phyloP scores from a whole-genome alignment of 23 red algal genomes.

The Gracilariopsis chorda region DNA sequence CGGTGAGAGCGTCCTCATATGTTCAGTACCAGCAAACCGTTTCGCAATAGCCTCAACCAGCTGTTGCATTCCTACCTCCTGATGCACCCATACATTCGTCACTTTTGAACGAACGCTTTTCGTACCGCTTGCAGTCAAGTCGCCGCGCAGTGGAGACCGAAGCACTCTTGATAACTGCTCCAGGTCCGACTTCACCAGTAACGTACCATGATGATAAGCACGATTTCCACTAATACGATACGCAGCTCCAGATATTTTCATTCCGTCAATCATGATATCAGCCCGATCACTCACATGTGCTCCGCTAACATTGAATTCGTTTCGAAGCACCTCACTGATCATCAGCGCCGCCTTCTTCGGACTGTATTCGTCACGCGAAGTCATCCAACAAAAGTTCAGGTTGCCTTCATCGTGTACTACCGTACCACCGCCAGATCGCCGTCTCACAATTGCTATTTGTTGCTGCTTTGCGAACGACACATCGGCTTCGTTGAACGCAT shows the following conservation, averaged over 20 bases:
- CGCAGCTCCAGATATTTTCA: slow-evolving; percentile 86
- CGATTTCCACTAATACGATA: slow-evolving; percentile 78
- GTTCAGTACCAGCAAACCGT: slow-evolving; percentile 5
- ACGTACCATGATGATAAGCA: slow-evolving; percentile 91
- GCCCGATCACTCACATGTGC: slow-evolving; percentile 51
- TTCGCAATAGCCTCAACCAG: slow-evolving; percentile 40
- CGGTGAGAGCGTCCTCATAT: neutral
- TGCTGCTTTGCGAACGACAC: slow-evolving; percentile 28
- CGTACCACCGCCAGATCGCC: slow-evolving; percentile 91
- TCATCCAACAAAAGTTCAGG: slow-evolving; percentile 78
- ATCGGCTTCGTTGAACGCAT: slow-evolving; percentile 83
- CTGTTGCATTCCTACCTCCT: neutral
- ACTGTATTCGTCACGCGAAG: slow-evolving; percentile 31
- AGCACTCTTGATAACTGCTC: slow-evolving; percentile 31
- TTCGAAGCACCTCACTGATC: slow-evolving; percentile 47
- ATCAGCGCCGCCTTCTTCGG: slow-evolving; percentile 31
- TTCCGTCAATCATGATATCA: slow-evolving; percentile 66
- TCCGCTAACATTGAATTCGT: slow-evolving; percentile 18
- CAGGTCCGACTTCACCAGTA: slow-evolving; percentile 82
- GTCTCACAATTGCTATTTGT: slow-evolving; percentile 52
- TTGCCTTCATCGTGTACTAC: slow-evolving; percentile 97
- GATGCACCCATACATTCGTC: slow-evolving; percentile 49
- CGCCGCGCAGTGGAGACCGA: slow-evolving; percentile 18
- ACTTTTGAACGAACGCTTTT: slow-evolving; percentile 64
- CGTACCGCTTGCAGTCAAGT: slow-evolving; percentile 37